phyloP scores from a whole-genome alignment of 2,329 filamentous ascomycete genomes.

The Fusarium fujikuroi region DNA sequence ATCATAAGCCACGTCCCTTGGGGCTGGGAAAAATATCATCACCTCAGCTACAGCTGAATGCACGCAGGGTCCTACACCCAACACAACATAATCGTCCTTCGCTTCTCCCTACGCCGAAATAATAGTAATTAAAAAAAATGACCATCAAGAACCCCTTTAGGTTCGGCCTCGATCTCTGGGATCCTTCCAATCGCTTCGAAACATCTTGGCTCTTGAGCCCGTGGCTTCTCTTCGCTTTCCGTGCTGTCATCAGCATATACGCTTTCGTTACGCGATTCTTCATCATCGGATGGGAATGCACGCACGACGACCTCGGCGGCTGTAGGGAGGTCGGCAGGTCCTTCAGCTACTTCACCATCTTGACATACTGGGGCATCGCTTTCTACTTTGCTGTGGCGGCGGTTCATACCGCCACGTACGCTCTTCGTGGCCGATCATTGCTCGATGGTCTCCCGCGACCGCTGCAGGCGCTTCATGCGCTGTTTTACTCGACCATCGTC shows the following conservation, averaged over 20 bases:
- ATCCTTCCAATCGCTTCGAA: constrained; percentile 73
- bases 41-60: neutral
- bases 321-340: constrained; percentile 60
- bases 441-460: constrained; percentile 69
- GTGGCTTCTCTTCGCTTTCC: constrained; percentile 66
- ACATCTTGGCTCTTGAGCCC: constrained; percentile 86
- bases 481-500: constrained; percentile 71
- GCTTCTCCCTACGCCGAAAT: neutral
- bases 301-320: constrained; percentile 57
- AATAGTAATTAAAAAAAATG: constrained; percentile 28
- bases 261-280: constrained; percentile 75
- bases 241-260: constrained; percentile 71
- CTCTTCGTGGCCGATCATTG: constrained; percentile 61
- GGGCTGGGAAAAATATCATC: neutral
- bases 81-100: neutral
- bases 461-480: constrained; percentile 72
- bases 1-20: constrained; percentile 6
- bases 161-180: constrained; percentile 58
- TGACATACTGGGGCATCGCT: constrained; percentile 84
- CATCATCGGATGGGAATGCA: constrained; percentile 73
- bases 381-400: constrained; percentile 80
- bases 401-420: constrained; percentile 76
- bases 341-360: constrained; percentile 85
- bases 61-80: neutral
- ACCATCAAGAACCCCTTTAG: constrained; percentile 48